Conservation (phyloP, 2,329 filamentous ascomycete genomes). For the Xylariaceae sp. region DNA sequence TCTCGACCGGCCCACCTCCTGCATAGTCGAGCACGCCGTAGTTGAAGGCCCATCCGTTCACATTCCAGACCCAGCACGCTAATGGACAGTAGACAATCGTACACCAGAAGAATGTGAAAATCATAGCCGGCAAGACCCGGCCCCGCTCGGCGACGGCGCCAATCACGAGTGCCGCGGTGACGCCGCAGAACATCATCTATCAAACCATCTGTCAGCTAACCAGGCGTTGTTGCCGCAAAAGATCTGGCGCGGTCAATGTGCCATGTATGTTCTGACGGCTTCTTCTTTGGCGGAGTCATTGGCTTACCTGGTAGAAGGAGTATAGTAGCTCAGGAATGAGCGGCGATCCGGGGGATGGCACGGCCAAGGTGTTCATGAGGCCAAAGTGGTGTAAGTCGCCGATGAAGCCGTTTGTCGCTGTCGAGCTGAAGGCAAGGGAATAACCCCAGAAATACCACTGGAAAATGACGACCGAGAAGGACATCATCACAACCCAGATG, state of each 20-base stretch:
- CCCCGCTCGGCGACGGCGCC: constrained; percentile 92
- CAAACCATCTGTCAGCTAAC: constrained; percentile 9
- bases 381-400: constrained; percentile 88
- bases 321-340: constrained; percentile 87
- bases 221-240: neutral
- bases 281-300: neutral
- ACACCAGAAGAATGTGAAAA: constrained; percentile 94
- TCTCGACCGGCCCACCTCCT: constrained; percentile 95
- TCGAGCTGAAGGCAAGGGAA: constrained; percentile 82
- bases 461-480: constrained; percentile 84
- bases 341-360: constrained; percentile 82
- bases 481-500: constrained; percentile 97
- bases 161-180: constrained; percentile 86
- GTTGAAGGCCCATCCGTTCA: constrained; percentile 86
- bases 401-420: constrained; percentile 83
- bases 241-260: neutral
- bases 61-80: constrained; percentile 94
- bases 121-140: constrained; percentile 86
- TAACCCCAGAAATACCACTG: constrained; percentile 99
- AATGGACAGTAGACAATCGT: constrained; percentile 96
- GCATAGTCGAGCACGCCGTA: constrained; percentile 96
- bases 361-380: constrained; percentile 75
- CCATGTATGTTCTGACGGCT: neutral
- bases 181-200: constrained; percentile 94
- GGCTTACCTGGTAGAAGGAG: constrained; percentile 80